Evolutionary conservation across 1,284 basidiomycete genomes (phyloP).

Genomic region (Inonotus hispidus): DNA sequence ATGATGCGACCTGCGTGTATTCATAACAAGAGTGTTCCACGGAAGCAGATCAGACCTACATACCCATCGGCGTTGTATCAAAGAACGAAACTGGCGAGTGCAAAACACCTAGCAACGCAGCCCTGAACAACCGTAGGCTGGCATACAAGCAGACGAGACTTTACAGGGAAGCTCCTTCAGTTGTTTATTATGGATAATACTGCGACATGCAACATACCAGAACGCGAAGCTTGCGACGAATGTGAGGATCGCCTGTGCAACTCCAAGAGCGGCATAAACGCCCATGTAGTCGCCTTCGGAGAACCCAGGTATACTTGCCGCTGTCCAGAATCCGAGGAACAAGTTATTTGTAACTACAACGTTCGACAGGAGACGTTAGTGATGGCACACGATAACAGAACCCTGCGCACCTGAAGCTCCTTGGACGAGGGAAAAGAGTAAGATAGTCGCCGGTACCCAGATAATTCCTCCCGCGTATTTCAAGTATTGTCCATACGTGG

Average conservation of each 20-base stretch:
- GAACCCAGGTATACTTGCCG: constrained; percentile 39
- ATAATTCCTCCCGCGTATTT: constrained; percentile 27
- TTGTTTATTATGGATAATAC: background rate
- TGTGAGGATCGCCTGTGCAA: constrained; percentile 49
- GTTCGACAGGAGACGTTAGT: background rate
- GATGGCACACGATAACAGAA: background rate
- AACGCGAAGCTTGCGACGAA: constrained; percentile 52
- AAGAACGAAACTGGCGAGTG: constrained; percentile 73
- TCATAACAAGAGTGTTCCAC: constrained; percentile 21
- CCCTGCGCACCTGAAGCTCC: constrained; percentile 23
- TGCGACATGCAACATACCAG: constrained; percentile 38
- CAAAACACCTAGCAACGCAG: constrained; percentile 50
- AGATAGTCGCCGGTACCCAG: constrained; percentile 21
- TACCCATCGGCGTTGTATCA: constrained; percentile 78
- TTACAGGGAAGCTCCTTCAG: background rate
- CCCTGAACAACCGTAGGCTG: constrained; percentile 55
- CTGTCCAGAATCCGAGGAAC: constrained; percentile 38
- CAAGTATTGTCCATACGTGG: constrained; percentile 51
- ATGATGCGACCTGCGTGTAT: constrained; percentile 45
- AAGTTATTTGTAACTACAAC: constrained; percentile 34
- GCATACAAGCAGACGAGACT: constrained; percentile 57
- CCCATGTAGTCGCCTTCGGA: constrained; percentile 59
- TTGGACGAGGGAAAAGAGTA: constrained; percentile 21
- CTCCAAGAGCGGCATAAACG: constrained; percentile 60
- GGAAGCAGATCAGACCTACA: constrained; percentile 24